Base-by-base conservation (phyloP, 352 stramenopile genomes). In the Globisporangium parvum region DNA sequence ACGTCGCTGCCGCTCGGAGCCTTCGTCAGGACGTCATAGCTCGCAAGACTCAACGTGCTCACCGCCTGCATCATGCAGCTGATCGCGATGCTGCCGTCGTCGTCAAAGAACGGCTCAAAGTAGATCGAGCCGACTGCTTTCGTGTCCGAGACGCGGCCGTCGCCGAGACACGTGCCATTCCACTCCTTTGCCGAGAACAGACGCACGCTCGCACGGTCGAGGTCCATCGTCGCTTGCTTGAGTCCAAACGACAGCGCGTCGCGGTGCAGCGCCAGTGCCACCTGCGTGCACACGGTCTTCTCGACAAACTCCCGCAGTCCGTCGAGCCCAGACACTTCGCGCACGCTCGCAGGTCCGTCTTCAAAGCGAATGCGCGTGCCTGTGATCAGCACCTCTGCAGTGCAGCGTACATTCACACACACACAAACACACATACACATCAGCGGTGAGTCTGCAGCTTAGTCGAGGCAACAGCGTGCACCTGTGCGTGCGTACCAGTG, bases 111-210 rank as follows among this genome's bases (percentile, higher is more conserved):
- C 12, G 85, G 82, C 69, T 92, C 80, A 12, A 95, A 73, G 56
- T 83, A 88, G 57, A 89, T 84, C 14, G 69, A 88, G 14, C 76
- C 70, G 23, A 83, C 76, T 0, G 71, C 66, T 20, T 82, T 78
- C 12, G 82, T 73, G 60, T 93, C 85, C 15, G 85, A 80, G 12
- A 95, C 82, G 47, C 84, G 82, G 20, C 85, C 85, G 65, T 95
- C 85, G n/a, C 85, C 85, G 53, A 95, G 82, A 60, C 73, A 93
- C 44, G 70, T 89, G 42, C 85, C 85, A 45, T 93, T 71, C 85
- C 85, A 95, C 41, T 90, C 82, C 18, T 77, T 80, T 2, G 82
- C 80, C 21, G 81, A 69, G 52, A 92, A 78, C 28, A 95, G 64
- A 2, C 83, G 76, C 18, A 95, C 77, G 26, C 78, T 91, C 12